These are phyloP conservation scores for Pulchroboletus neoregius DNA, from an alignment of 1,284 basidiomycete species.

Conservation along the genomic window DNA sequence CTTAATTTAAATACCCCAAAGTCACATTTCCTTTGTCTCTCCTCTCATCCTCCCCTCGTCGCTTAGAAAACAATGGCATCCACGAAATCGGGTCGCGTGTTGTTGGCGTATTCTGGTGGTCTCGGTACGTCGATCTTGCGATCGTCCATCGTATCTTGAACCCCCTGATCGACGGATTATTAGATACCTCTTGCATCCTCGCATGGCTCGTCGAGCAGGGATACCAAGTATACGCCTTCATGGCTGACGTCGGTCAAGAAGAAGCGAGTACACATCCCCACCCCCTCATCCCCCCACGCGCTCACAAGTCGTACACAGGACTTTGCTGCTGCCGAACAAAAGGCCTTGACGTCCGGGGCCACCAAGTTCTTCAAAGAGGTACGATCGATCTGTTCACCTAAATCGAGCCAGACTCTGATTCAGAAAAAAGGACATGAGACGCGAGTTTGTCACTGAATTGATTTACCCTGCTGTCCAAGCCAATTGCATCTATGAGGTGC, in stretches of 20 bases:
- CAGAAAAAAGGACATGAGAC: slow-evolving; percentile 74
- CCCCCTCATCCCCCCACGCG: no score
- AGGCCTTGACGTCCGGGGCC: slow-evolving; percentile 91
- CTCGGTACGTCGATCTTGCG: slow-evolving; percentile 63
- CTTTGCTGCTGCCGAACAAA: slow-evolving; percentile 89
- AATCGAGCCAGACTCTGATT: neutral
- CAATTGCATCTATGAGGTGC: slow-evolving; percentile 97
- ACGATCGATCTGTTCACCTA: neutral
- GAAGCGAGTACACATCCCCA: slow-evolving; percentile 53
- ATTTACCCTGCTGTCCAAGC: slow-evolving; percentile 98
- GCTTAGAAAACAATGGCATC: slow-evolving; percentile 12
- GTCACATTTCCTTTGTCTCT: neutral
- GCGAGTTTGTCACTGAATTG: slow-evolving; percentile 94
- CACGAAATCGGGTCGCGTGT: slow-evolving; percentile 64
- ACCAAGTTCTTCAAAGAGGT: slow-evolving; percentile 94
- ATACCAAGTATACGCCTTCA: slow-evolving; percentile 97
- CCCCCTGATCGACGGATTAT: slow-evolving; percentile 8
- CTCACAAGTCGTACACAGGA: slow-evolving; percentile 52
- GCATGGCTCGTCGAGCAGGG: slow-evolving; percentile 97
- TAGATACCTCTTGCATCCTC: slow-evolving; percentile 90
- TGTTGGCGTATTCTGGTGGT: slow-evolving; percentile 97
- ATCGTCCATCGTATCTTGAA: neutral
- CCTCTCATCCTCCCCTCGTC: neutral
- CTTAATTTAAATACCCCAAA: neutral
- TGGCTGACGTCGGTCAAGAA: slow-evolving; percentile 99